These are phyloP conservation scores for Apostasia shenzhenica DNA, from an alignment of 106 monocot species.

Conservation along the genomic window DNA sequence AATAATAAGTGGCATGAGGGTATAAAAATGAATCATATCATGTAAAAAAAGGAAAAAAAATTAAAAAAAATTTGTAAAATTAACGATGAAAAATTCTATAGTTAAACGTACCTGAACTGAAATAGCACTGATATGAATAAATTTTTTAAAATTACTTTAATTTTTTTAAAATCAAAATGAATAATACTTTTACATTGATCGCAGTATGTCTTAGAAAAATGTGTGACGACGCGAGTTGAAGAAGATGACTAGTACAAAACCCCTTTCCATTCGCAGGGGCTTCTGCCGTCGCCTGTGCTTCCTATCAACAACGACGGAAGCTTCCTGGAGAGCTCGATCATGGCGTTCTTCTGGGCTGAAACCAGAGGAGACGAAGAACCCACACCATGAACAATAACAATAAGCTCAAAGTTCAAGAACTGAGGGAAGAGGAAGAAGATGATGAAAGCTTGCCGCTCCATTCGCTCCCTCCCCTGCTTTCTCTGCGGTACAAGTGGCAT, in stretches of 20 bases:
- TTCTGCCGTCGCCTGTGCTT: not conserved
- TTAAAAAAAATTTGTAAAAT: too few species aligned
- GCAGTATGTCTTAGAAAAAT: too few species aligned
- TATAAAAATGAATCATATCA: too few species aligned
- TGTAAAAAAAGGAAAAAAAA: too few species aligned
- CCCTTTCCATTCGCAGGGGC: constrained; percentile 3
- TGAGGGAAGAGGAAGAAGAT: not conserved
- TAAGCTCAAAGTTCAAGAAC: not conserved
- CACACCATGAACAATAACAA: not conserved
- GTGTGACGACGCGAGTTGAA: not conserved
- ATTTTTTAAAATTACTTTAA: too few species aligned
- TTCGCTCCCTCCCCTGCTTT: not conserved
- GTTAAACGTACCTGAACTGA: too few species aligned
- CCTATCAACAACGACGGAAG: not conserved
- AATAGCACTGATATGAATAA: too few species aligned
- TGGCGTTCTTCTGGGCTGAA: not conserved
- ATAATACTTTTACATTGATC: too few species aligned
- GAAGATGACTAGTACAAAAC: not conserved
- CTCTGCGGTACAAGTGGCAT: not conserved
- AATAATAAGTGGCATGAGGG: too few species aligned
- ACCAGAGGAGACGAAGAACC: not conserved
- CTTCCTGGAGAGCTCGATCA: not conserved
- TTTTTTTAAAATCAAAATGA: too few species aligned
- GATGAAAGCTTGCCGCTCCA: not conserved
- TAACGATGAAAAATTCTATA: too few species aligned